Conservation (phyloP, 768 basidiomycete species). For the Lentinula sp. region DNA sequence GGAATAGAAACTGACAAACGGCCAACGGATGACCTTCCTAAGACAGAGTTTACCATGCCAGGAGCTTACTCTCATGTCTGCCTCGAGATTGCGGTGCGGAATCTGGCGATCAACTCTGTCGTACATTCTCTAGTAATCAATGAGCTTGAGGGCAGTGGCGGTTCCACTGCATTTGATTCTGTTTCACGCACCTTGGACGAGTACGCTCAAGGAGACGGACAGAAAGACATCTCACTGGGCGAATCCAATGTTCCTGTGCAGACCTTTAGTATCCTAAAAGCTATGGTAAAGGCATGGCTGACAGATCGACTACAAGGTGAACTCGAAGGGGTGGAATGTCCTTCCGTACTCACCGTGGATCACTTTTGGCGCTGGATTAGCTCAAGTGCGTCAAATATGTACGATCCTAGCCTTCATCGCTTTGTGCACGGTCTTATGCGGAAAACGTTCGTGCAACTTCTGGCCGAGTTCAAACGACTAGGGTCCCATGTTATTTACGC, state of each 20-base stretch:
- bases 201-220: slow-evolving; percentile 67
- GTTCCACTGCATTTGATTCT: slow-evolving; percentile 90
- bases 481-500: slow-evolving; percentile 93
- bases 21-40: slow-evolving; percentile 69
- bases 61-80: slow-evolving; percentile 94
- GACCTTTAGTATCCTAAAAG: slow-evolving; percentile 78
- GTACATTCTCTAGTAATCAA: slow-evolving; percentile 93
- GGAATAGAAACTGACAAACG: slow-evolving; percentile 86
- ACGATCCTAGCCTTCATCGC: slow-evolving; percentile 87
- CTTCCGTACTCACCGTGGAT: slow-evolving; percentile 69
- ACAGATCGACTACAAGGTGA: slow-evolving; percentile 75
- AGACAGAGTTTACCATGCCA: slow-evolving; percentile 77
- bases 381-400: slow-evolving; percentile 78
- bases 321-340: slow-evolving; percentile 56
- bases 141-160: slow-evolving; percentile 94
- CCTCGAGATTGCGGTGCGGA: slow-evolving; percentile 81
- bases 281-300: slow-evolving; percentile 88
- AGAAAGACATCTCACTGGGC: slow-evolving; percentile 76
- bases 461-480: slow-evolving; percentile 93
- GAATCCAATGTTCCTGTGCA: slow-evolving; percentile 86
- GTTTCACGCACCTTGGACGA: slow-evolving; percentile 88
- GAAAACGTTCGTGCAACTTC: slow-evolving; percentile 94
- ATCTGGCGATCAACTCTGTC: slow-evolving; percentile 91
- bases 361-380: slow-evolving; percentile 99
- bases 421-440: slow-evolving; percentile 96